Evolutionary conservation across 148 eudicot species (phyloP), one percentile per base, ranked within the genome.

Genomic region (Dianthus caryophyllus): DNA sequence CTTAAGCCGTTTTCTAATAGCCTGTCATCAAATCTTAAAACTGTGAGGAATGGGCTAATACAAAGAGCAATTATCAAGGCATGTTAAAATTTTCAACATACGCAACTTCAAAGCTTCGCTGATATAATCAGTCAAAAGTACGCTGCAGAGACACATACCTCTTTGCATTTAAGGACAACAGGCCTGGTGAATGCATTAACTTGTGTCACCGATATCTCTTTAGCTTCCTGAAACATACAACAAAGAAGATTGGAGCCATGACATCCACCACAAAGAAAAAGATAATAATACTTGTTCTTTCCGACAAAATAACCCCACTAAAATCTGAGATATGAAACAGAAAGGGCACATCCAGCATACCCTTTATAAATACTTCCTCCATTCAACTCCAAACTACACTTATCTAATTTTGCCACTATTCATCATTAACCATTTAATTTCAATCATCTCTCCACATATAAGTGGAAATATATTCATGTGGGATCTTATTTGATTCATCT

Each of bases 1-100:
- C 81, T 97, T 78, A 71, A 83, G 97, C 64, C 86, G 83, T 80
- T 88, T 95, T 71, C 85, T 87, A 55, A 95, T 86, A 69, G 97
- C 89, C 99, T 95, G 84, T 54, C 78, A 64, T 67, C 51, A 80
- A 39, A 48, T 46, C 51, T 36, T 29, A 6, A 53, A 47, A 17
- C 38, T 16, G 57, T 73, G 51, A 71, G 6, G 21, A 66, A 38
- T 43, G 12, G 54, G 61, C 12, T 5, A 1, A 53, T 24, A 53
- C 26, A 21, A 14, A 53, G 22, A 53, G 27, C 29, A 1, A 51
- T n/a, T 53, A 53, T 22, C 0, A 29, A 48, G 29, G 12, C 57
- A 18, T 21, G 25, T 7, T 1, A 22, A 52, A 52, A 29, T 21
- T 5, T 0, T 1, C 2, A 51, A 9, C 55, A 51, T 21, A 51